phyloP scores from a whole-genome alignment of 768 basidiomycete genomes.

The Lentinula boryana region DNA sequence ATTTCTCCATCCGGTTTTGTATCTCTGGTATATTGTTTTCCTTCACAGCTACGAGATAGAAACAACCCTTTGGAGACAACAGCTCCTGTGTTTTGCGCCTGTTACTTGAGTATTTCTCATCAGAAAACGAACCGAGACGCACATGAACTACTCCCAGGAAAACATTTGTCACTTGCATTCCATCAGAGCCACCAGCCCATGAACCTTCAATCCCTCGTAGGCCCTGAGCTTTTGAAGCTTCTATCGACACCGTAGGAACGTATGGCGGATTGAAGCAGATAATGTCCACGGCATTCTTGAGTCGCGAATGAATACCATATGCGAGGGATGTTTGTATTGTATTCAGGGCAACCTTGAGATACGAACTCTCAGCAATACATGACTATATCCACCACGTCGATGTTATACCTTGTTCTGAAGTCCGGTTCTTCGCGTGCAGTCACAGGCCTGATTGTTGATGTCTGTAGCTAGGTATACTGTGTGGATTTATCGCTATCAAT shows the following conservation, averaged over 20 bases:
- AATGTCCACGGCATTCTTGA: slow-evolving; percentile 66
- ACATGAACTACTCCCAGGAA: slow-evolving; percentile 49
- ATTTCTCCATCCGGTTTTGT: slow-evolving; percentile 46
- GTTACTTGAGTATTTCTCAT: background rate
- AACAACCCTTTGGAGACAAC: slow-evolving; percentile 64
- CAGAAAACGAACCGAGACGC: background rate
- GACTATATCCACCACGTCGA: background rate
- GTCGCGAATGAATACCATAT: slow-evolving; percentile 49
- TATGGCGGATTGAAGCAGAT: slow-evolving; percentile 96
- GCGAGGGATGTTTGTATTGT: slow-evolving; percentile 62
- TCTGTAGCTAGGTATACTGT: slow-evolving; percentile 85
- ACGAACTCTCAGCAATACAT: too few species aligned
- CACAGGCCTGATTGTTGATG: slow-evolving; percentile 74
- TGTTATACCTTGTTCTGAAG: slow-evolving; percentile 56
- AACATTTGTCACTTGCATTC: slow-evolving; percentile 78
- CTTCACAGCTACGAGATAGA: slow-evolving; percentile 87
- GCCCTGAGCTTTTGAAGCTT: slow-evolving; percentile 57
- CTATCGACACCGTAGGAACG: slow-evolving; percentile 73
- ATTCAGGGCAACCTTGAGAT: slow-evolving; percentile 53
- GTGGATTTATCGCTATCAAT: background rate
- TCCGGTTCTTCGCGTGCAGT: slow-evolving; percentile 65
- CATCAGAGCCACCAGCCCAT: slow-evolving; percentile 88
- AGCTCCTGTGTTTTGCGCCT: slow-evolving; percentile 39
- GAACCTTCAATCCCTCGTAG: slow-evolving; percentile 60
- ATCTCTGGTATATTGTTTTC: slow-evolving; percentile 78